A percentile compares a stretch with the other conserved stretches of the same genome.
Conservation (phyloP, 2,329 filamentous ascomycete species). For the Sporothrix brunneoviolacea region DNA sequence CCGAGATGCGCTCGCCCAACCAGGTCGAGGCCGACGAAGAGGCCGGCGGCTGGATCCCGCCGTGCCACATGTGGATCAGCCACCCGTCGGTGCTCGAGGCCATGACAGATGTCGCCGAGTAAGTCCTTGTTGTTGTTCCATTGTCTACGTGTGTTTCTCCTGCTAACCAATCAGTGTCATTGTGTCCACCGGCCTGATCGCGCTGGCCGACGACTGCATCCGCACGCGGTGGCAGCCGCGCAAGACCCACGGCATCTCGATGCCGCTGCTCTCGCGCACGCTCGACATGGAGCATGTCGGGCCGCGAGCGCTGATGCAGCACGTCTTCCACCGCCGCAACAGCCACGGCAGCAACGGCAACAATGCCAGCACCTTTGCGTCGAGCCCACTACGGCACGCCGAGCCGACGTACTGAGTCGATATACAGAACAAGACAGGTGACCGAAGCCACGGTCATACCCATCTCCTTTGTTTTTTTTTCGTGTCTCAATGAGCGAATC, state of each 20-base stretch:
- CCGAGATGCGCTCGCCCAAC: constrained; percentile 64
- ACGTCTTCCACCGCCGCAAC: constrained; percentile 27
- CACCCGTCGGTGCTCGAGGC: constrained; percentile 63
- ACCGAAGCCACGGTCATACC: no score
- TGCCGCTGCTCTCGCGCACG: constrained; percentile 28
- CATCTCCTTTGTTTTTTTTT: no score
- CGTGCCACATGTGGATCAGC: constrained; percentile 84
- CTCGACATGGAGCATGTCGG: constrained; percentile 30
- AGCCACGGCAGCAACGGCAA: constrained; percentile 16
- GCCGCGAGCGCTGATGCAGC: constrained; percentile 30
- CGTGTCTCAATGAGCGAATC: no score
- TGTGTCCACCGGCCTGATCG: constrained; percentile 80
- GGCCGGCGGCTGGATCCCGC: constrained; percentile 84
- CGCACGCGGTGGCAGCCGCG: constrained; percentile 62
- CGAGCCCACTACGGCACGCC: constrained; percentile 21
- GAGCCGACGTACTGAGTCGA: constrained; percentile 18
- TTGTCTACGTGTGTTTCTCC: constrained; percentile 14
- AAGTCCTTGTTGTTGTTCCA: constrained; percentile 28
- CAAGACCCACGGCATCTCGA: constrained; percentile 34
- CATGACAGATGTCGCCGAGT: constrained; percentile 81
- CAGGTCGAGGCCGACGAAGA: constrained; percentile 65
- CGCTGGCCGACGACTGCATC: constrained; percentile 87
- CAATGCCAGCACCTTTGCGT: constrained; percentile 7
- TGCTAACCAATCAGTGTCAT: constrained; percentile 58
- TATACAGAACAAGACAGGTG: background rate